Evolutionary conservation across 345 rosid genomes (phyloP).

Genomic region (Dipteronia dyeriana): DNA sequence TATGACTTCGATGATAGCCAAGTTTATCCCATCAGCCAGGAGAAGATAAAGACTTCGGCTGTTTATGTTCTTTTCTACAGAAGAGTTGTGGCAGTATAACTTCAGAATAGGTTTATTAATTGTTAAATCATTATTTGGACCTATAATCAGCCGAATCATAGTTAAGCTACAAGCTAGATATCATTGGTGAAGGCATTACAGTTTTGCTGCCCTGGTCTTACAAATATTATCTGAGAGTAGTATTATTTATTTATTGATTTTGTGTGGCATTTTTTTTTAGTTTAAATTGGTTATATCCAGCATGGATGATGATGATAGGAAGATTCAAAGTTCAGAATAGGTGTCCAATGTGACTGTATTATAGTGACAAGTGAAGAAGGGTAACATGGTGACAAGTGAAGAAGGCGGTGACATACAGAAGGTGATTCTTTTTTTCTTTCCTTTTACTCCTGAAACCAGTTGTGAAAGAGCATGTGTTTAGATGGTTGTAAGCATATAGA

Average conservation of each 20-base stretch:
- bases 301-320: conserved; percentile 17
- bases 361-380: conserved; percentile 31
- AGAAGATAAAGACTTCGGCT: conserved; percentile 90
- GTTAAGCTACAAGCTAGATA: conserved; percentile 23
- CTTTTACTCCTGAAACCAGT: conserved; percentile 22
- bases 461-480: conserved; percentile 14
- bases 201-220: conserved; percentile 29
- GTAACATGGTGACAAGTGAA: conserved; percentile 28
- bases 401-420: conserved; percentile 20
- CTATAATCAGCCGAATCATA: conserved; percentile 10
- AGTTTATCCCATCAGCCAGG: conserved; percentile 66
- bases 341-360: conserved; percentile 36
- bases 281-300: conserved; percentile 17
- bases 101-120: conserved; percentile 9
- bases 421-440: background rate
- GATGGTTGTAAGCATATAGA: background rate
- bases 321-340: conserved; percentile 19
- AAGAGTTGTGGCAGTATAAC: conserved; percentile 60
- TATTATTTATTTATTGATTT: conserved; percentile 29
- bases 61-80: conserved; percentile 96
- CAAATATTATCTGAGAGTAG: conserved; percentile 17
- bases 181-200: conserved; percentile 23
- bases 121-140: conserved; percentile 12
- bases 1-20: conserved; percentile 92
- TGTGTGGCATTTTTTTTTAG: conserved; percentile 23